Evolutionary conservation across 2,329 filamentous ascomycete species (phyloP).

Genomic region (Boeremia lycopersici): DNA sequence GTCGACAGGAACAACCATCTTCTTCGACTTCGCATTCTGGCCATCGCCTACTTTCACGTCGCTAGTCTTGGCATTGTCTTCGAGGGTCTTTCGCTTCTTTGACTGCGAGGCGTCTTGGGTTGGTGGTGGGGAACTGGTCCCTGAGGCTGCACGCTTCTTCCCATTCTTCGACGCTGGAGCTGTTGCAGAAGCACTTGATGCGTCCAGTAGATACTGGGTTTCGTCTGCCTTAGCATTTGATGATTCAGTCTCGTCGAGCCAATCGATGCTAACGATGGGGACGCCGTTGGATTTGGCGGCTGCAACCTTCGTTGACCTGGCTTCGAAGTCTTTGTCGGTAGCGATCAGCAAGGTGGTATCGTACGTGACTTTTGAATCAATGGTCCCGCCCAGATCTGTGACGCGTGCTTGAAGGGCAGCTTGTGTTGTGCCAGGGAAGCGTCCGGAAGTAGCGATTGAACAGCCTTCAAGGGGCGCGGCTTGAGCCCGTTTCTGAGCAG

Average conservation of each 20-base stretch:
- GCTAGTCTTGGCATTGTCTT: constrained; percentile 23
- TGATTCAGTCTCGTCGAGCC: constrained; percentile 64
- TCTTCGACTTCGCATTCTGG: constrained; percentile 52
- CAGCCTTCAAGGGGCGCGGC: constrained; percentile 54
- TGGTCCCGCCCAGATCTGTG: constrained; percentile 56
- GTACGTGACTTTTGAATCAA: constrained; percentile 56
- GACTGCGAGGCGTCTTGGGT: constrained; percentile 16
- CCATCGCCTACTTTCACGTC: constrained; percentile 50
- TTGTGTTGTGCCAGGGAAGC: constrained; percentile 62
- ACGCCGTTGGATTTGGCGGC: constrained; percentile 56
- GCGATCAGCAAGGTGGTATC: constrained; percentile 63
- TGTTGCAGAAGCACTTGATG: neutral
- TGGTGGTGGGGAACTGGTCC: constrained; percentile 17
- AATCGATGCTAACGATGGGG: constrained; percentile 64
- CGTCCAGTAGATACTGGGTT: constrained; percentile 45
- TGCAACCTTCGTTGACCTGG: constrained; percentile 59
- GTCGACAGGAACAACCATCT: constrained; percentile 55
- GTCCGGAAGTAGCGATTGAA: constrained; percentile 65
- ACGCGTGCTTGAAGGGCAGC: constrained; percentile 55
- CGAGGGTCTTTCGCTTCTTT: constrained; percentile 32
- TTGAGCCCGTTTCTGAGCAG: constrained; percentile 24
- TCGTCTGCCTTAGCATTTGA: constrained; percentile 50
- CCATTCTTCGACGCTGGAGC: constrained; percentile 23
- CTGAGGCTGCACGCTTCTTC: constrained; percentile 40
- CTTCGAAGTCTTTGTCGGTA: constrained; percentile 59